phyloP scores from a whole-genome alignment of 305 asterid genomes.

The Rubia peregrina region DNA sequence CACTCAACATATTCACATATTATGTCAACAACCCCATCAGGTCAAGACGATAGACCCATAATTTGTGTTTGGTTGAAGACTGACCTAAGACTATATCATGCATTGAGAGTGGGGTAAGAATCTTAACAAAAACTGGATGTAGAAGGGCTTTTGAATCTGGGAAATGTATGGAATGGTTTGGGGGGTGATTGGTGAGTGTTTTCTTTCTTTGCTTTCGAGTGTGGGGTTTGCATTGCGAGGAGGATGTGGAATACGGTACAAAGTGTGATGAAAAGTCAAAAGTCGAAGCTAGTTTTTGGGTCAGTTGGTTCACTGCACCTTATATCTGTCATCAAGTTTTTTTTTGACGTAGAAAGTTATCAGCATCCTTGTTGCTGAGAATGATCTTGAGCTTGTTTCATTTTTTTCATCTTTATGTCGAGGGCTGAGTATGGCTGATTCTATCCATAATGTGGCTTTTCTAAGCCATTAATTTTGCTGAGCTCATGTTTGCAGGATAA shows the following conservation, averaged over 20 bases:
- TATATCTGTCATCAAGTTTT: neutral
- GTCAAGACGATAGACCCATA: neutral
- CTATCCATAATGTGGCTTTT: neutral
- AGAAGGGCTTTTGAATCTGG: too few relatives aligned
- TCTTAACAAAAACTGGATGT: neutral
- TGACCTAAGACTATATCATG: neutral
- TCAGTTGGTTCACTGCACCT: neutral
- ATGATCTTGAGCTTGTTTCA: neutral
- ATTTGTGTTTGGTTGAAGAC: too few relatives aligned
- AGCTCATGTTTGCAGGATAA: conserved; percentile 37
- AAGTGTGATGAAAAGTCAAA: neutral
- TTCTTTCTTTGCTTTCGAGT: too few relatives aligned
- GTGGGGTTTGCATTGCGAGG: too few relatives aligned
- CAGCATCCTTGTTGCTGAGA: neutral
- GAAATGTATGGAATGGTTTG: too few relatives aligned
- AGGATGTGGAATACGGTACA: too few relatives aligned
- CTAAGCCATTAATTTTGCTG: neutral
- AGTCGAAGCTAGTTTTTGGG: neutral
- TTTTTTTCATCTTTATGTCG: neutral
- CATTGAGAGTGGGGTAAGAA: neutral
- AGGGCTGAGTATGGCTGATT: neutral
- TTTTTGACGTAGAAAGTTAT: neutral
- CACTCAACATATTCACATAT: neutral
- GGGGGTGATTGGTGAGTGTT: too few relatives aligned
- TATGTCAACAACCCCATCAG: neutral